Percentiles rank a stretch among this genome's conserved stretches.
These are phyloP conservation scores for Chenopodium album DNA, from an alignment of 148 eudicot species.

Conservation along the genomic window DNA sequence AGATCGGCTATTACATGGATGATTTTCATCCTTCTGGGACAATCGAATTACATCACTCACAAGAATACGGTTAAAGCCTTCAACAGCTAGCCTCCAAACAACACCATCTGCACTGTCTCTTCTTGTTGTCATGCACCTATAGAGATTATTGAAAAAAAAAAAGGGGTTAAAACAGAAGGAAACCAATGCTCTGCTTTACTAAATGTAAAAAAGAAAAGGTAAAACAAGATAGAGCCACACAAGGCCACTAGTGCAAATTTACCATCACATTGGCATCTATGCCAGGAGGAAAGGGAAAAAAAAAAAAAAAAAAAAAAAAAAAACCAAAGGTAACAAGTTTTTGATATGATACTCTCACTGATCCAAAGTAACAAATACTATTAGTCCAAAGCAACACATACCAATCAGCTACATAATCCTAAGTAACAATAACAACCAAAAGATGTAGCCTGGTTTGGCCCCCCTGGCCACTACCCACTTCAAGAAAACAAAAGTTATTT, in stretches of 20 bases:
- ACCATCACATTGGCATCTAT: neutral
- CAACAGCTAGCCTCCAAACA: constrained; percentile 91
- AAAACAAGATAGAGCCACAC: neutral
- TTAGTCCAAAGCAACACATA: neutral
- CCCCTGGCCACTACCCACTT: neutral
- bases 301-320: too few relatives aligned
- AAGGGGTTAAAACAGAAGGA: constrained; percentile 2
- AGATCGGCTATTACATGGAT: constrained; percentile 43
- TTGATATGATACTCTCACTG: neutral
- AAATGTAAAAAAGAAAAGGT: neutral
- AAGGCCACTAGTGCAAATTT: neutral
- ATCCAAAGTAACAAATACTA: neutral
- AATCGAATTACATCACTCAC: constrained; percentile 55
- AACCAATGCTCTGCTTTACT: neutral
- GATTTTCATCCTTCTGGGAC: constrained; percentile 28
- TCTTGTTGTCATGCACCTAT: constrained; percentile 96
- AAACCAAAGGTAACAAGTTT: neutral
- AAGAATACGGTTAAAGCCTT: constrained; percentile 76
- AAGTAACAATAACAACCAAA: neutral
- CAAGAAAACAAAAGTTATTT: neutral
- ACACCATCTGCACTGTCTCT: constrained; percentile 87
- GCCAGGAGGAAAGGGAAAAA: neutral
- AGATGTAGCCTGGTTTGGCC: neutral
- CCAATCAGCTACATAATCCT: neutral
- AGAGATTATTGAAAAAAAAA: neutral